Percentiles rank a stretch among this genome's conserved stretches.
phyloP scores from a whole-genome alignment of 805 yeast genomes.

The Candida boleticola region DNA sequence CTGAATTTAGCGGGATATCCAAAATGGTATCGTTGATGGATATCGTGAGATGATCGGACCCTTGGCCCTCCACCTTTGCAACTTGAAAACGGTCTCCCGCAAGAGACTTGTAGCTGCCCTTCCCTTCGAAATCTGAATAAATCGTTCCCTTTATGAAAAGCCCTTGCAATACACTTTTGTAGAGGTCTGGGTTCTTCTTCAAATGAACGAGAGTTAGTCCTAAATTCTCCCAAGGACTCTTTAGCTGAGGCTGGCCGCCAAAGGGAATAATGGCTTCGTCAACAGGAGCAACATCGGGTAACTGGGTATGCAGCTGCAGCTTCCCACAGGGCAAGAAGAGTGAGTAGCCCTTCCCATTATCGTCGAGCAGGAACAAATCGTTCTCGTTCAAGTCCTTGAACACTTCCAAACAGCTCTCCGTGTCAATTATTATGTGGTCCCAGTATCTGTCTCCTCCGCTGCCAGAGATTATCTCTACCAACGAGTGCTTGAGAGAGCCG shows the following conservation, averaged over 20 bases:
- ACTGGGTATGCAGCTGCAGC: background rate
- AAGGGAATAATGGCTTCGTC: no score
- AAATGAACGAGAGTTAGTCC: slow-evolving; percentile 62
- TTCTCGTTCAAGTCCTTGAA: slow-evolving; percentile 54
- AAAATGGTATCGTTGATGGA: slow-evolving; percentile 30
- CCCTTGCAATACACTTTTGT: slow-evolving; percentile 54
- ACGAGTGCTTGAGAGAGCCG: slow-evolving; percentile 56
- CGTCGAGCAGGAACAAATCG: slow-evolving; percentile 49
- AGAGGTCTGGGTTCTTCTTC: slow-evolving; percentile 46
- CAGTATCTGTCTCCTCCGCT: slow-evolving; percentile 25
- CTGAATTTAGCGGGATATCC: slow-evolving; percentile 46
- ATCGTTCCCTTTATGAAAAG: slow-evolving; percentile 60
- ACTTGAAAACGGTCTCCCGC: slow-evolving; percentile 28
- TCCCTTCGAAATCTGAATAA: slow-evolving; percentile 55
- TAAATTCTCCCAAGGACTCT: slow-evolving; percentile 59
- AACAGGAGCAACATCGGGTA: slow-evolving; percentile 13
- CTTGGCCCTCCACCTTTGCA: slow-evolving; percentile 16
- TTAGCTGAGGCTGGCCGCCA: slow-evolving; percentile 2
- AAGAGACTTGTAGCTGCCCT: slow-evolving; percentile 18
- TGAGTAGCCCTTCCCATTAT: slow-evolving; percentile 65
- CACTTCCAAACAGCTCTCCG: slow-evolving; percentile 58
- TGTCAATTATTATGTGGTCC: slow-evolving; percentile 32
- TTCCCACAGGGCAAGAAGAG: slow-evolving; percentile 71
- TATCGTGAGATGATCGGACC: slow-evolving; percentile 20
- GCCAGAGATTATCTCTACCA: slow-evolving; percentile 46